Evolutionary conservation across 768 basidiomycete species (phyloP), one percentile per base, ranked within the genome.

Genomic region (Pleurotus tuber-regium): DNA sequence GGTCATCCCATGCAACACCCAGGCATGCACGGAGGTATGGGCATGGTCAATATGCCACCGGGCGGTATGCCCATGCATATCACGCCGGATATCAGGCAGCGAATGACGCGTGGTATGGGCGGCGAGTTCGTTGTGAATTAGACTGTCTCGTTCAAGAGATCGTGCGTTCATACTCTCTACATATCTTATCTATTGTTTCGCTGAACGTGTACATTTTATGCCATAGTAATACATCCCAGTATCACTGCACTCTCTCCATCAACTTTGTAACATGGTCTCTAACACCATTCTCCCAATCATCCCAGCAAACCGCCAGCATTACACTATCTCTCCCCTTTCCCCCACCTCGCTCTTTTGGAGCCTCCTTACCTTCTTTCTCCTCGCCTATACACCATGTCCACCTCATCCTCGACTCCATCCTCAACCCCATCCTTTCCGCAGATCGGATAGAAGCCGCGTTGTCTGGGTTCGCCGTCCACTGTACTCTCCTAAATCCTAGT

Each of bases 361-460:
- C 62, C 24, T 46, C 57, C 51, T 29, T 59, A 57, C 60, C 74
- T 47, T 55, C 65, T 31, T 69, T 75, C 0, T 57, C 69, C 0
- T 49, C 50, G 0, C 64, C 58, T 2, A 82, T 53, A 3, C 78
- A 64, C 59, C 77, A 70, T n/a, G 71, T 62, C 76, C 79, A 80
- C 35, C 71, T 58, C 57, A 69, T 39, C 6, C 62, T 53, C 46
- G 46, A 19, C 56, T 83, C 82, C 23, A 58, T 35, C 56, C 61
- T 61, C 55, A 83, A 70, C 0, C 79, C 80, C 63, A 80, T 66
- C 54, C 70, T 66, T 56, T 72, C 61, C 6, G 79, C 82, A 0
- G 68, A 61, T 9, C 54, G 43, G 4, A 75, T 58, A 12, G 74
- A 77, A 4, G 65, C 61, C 2, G 23, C 29, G 55, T 82, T 82